phyloP scores from a whole-genome alignment of 768 basidiomycete species.

The Mycena rebaudengoi region DNA sequence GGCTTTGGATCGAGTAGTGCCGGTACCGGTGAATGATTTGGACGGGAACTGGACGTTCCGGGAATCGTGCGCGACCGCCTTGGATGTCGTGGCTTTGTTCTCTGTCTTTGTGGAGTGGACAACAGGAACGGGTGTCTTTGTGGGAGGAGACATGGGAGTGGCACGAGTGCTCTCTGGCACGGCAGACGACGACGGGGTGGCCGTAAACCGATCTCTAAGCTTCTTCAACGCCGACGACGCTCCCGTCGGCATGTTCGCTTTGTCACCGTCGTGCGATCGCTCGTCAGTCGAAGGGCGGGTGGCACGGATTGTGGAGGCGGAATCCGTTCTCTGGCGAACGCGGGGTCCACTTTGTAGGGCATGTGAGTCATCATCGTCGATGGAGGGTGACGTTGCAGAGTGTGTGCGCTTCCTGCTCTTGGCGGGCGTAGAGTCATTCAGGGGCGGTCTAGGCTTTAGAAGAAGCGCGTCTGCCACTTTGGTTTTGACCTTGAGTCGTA shows the following conservation, averaged over 20 bases:
- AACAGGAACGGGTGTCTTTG: neutral
- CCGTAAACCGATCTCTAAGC: constrained; percentile 17
- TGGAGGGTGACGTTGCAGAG: constrained; percentile 16
- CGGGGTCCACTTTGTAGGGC: constrained; percentile 14
- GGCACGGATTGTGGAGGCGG: neutral
- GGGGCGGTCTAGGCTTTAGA: constrained; percentile 20
- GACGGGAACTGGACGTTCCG: no score
- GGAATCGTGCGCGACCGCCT: neutral
- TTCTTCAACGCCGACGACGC: constrained; percentile 17
- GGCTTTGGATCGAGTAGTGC: neutral
- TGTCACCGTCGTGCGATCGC: neutral
- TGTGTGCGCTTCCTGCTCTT: constrained; percentile 21
- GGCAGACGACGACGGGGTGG: neutral
- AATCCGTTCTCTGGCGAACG: constrained; percentile 23
- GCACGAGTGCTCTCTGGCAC: neutral
- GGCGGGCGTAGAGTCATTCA: neutral
- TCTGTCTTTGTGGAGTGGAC: neutral
- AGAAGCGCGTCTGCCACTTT: constrained; percentile 14
- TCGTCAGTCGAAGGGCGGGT: neutral
- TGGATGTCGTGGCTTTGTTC: neutral
- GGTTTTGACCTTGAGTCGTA: constrained; percentile 11
- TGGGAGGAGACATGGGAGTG: neutral
- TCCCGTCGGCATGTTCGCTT: neutral
- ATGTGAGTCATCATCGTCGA: constrained; percentile 9
- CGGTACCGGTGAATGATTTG: neutral